Percentiles rank a stretch among this genome's conserved stretches.
These are phyloP conservation scores for Penicillium simplicissimum DNA, from an alignment of 495 filamentous ascomycete genomes.

Conservation along the genomic window DNA sequence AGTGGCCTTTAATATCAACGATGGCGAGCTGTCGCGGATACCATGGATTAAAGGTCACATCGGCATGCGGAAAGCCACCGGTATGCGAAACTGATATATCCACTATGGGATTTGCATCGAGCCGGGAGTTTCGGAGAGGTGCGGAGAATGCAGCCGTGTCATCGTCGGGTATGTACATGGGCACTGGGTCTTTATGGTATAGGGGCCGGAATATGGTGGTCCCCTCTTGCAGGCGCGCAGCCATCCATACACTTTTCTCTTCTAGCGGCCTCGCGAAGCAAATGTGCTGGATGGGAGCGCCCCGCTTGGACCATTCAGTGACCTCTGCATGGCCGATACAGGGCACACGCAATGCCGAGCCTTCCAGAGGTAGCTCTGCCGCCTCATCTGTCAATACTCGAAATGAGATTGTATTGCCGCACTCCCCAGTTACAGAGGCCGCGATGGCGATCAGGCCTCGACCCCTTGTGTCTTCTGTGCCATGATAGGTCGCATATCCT, in stretches of 20 bases:
- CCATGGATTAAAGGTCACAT: conserved; percentile 79
- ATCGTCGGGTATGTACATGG: conserved; percentile 29
- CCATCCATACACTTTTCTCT: conserved; percentile 56
- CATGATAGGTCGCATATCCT: conserved; percentile 40
- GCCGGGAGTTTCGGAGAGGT: conserved; percentile 44
- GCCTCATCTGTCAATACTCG: conserved; percentile 37
- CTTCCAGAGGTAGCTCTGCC: conserved; percentile 27
- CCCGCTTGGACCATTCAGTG: conserved; percentile 56
- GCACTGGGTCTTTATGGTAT: conserved; percentile 35
- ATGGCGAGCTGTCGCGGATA: conserved; percentile 67
- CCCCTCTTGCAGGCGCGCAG: conserved; percentile 57
- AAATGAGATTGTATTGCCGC: conserved; percentile 44
- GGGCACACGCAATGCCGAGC: conserved; percentile 27
- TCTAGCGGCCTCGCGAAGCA: conserved; percentile 58
- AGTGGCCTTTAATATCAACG: conserved; percentile 69
- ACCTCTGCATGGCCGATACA: conserved; percentile 42
- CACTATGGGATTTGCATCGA: conserved; percentile 63
- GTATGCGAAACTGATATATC: conserved; percentile 54
- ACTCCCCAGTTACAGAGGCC: conserved; percentile 44
- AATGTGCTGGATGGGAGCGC: conserved; percentile 64
- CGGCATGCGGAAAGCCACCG: conserved; percentile 61
- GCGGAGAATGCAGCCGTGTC: conserved; percentile 9
- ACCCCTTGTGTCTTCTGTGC: conserved; percentile 27
- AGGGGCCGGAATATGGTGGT: conserved; percentile 64
- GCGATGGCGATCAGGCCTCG: conserved; percentile 43